These are phyloP conservation scores for Aspergillus avenaceus DNA, from an alignment of 495 filamentous ascomycete species.

Conservation along the genomic window DNA sequence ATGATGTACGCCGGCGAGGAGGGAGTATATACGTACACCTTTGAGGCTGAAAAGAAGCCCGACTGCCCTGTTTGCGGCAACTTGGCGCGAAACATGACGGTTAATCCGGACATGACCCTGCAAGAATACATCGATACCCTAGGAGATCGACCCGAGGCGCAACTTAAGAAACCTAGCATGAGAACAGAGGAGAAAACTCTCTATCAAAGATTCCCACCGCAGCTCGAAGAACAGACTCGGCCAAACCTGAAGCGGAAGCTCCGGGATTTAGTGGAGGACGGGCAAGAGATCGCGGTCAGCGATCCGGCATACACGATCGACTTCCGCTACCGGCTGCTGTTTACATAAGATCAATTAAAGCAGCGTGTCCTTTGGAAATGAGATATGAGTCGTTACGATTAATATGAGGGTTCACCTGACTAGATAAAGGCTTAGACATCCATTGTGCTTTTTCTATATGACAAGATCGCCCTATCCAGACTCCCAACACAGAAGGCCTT, in stretches of 20 bases:
- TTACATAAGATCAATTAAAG: conserved; percentile 20
- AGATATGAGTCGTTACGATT: conserved; percentile 15
- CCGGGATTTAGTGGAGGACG: conserved; percentile 56
- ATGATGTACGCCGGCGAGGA: conserved; percentile 99
- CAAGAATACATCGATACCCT: conserved; percentile 83
- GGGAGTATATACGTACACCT: conserved; percentile 93
- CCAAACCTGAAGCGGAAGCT: conserved; percentile 78
- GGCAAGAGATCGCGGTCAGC: conserved; percentile 74
- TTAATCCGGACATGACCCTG: conserved; percentile 70
- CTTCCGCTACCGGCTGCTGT: conserved; percentile 66
- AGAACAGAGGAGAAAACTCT: conserved; percentile 77
- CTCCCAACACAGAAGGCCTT: conserved; percentile 33
- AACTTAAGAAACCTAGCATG: conserved; percentile 86
- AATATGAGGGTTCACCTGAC: conserved; percentile 12
- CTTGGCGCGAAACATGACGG: conserved; percentile 64
- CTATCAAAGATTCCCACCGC: conserved; percentile 81
- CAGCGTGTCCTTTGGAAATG: conserved; percentile 2
- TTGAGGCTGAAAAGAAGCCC: conserved; percentile 82
- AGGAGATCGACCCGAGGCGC: conserved; percentile 75
- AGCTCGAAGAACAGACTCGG: conserved; percentile 75
- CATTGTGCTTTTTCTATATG: conserved; percentile 25
- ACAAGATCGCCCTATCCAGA: conserved; percentile 26
- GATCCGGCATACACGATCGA: conserved; percentile 73
- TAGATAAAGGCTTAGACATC: conserved; percentile 21
- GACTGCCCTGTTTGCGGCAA: conserved; percentile 96